These are phyloP conservation scores for Umbelopsis sp. DNA, from an alignment of 192 early-diverging fungal species.

Conservation along the genomic window DNA sequence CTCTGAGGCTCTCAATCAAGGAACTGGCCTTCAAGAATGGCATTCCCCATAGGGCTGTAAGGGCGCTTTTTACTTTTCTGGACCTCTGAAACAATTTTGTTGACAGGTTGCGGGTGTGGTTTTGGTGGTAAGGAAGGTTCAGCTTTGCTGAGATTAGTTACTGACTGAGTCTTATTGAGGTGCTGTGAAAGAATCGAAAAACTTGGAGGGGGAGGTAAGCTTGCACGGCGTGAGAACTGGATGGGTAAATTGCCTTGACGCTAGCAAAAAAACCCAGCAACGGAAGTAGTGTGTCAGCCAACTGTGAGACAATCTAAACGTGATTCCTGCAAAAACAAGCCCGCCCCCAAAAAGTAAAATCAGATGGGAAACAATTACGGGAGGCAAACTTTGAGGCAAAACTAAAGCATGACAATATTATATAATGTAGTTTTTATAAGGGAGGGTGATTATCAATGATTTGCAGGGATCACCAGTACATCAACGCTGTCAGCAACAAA, in stretches of 20 bases:
- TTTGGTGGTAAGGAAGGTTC: not conserved
- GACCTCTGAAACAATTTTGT: not conserved
- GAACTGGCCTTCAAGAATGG: constrained; percentile 9
- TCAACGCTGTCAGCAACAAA: too few relatives aligned
- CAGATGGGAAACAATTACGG: not conserved
- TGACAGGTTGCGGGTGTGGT: not conserved
- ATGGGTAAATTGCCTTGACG: constrained; percentile 5
- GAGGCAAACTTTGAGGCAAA: too few relatives aligned
- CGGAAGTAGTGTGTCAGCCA: not conserved
- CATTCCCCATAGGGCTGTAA: constrained; percentile 8
- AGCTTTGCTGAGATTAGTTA: not conserved
- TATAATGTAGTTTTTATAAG: too few relatives aligned
- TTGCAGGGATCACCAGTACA: too few relatives aligned
- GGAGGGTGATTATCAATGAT: too few relatives aligned
- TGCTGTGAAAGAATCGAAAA: not conserved
- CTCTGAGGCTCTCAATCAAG: not conserved
- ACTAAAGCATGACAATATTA: too few relatives aligned
- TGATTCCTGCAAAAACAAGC: not conserved
- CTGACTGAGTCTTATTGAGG: not conserved
- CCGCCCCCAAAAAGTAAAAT: not conserved
- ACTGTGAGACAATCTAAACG: not conserved
- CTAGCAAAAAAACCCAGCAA: not conserved
- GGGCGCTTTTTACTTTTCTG: not conserved
- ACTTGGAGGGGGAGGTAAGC: not conserved
- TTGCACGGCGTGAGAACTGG: constrained; percentile 2